Conservation (phyloP, 768 basidiomycete genomes). For the Chalciporus sphaerocephalus region DNA sequence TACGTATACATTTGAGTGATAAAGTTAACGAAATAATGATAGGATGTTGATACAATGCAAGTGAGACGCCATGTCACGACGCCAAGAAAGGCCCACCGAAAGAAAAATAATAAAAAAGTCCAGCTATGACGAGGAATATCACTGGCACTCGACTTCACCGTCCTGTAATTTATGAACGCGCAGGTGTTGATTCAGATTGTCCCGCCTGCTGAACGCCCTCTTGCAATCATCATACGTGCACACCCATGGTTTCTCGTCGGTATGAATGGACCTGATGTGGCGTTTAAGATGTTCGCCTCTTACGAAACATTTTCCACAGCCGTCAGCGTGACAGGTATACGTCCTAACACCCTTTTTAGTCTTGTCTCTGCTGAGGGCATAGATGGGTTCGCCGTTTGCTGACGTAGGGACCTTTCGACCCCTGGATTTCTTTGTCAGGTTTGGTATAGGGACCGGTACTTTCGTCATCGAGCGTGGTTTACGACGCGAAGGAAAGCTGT, state of each 20-base stretch:
- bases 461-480: constrained; percentile 21
- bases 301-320: constrained; percentile 76
- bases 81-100: not conserved
- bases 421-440: constrained; percentile 46
- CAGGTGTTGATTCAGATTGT: constrained; percentile 75
- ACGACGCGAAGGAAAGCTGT: constrained; percentile 20
- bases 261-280: constrained; percentile 77
- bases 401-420: constrained; percentile 47
- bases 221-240: constrained; percentile 60
- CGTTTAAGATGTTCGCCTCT: constrained; percentile 79
- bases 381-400: constrained; percentile 15
- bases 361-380: constrained; percentile 29
- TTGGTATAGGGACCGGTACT: constrained; percentile 44
- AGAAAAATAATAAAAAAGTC: too few species aligned
- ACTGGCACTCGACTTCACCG: constrained; percentile 12
- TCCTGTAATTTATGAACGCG: constrained; percentile 46
- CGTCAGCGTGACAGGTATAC: constrained; percentile 63
- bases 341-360: constrained; percentile 38
- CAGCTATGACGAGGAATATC: too few species aligned
- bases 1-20: too few species aligned
- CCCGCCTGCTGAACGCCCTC: constrained; percentile 67
- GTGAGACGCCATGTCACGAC: not conserved
- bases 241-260: constrained; percentile 62
- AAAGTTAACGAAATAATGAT: constrained; percentile 15
- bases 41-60: constrained; percentile 14